Evolutionary conservation across 495 filamentous ascomycete genomes (phyloP).

Genomic region (Lasiosphaeriaceae sp.): DNA sequence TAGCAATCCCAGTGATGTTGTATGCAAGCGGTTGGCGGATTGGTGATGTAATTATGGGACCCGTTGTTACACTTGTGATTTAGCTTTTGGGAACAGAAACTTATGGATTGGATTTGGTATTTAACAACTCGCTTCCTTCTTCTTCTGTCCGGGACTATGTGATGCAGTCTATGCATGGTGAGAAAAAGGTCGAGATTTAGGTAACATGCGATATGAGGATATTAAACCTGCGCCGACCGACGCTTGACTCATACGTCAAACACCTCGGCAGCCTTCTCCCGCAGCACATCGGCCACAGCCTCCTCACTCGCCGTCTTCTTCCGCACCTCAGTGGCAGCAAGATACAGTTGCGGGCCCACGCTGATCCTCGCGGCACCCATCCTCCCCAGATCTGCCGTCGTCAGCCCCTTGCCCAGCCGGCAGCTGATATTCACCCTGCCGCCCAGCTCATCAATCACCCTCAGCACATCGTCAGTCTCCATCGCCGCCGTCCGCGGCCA

Average conservation of each 20-base stretch:
- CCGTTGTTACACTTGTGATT: no score
- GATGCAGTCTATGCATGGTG: no score
- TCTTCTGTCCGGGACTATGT: no score
- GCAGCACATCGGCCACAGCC: neutral
- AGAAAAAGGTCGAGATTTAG: no score
- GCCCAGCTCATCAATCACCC: constrained; percentile 29
- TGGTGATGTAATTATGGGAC: no score
- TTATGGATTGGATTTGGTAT: no score
- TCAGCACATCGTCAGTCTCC: constrained; percentile 29
- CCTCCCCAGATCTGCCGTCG: constrained; percentile 28
- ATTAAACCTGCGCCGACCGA: no score
- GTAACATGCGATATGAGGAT: no score
- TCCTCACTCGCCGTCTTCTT: constrained; percentile 6
- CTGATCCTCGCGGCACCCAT: constrained; percentile 48
- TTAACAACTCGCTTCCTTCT: no score
- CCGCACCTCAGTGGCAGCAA: constrained; percentile 6
- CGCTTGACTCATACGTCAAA: no score
- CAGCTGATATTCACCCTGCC: constrained; percentile 30
- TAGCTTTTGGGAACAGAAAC: no score
- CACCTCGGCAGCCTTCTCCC: neutral
- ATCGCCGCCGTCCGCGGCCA: constrained; percentile 25
- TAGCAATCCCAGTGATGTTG: constrained; percentile 5
- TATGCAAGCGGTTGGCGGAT: constrained; percentile 6
- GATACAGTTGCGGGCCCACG: constrained; percentile 28
- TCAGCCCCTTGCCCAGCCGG: constrained; percentile 13